Conservation (phyloP, 2,329 filamentous ascomycete species). For the Metarhizium rileyi region DNA sequence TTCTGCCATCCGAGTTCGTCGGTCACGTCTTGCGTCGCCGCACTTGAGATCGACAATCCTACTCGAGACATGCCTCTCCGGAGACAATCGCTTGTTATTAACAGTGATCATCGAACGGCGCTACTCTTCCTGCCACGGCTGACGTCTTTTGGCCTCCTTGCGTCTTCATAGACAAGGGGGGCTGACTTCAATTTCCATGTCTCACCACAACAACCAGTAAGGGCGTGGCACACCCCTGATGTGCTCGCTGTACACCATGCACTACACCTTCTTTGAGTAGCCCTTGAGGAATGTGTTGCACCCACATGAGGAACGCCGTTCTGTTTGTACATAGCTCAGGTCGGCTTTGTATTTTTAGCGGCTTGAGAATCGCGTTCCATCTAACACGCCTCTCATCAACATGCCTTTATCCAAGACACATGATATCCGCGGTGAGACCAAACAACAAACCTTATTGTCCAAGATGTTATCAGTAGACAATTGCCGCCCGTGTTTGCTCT, state of each 20-base stretch:
- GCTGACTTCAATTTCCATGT: neutral
- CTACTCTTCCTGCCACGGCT: neutral
- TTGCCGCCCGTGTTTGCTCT: neutral
- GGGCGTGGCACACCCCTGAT: neutral
- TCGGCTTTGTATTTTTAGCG: too few species aligned
- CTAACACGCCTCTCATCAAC: neutral
- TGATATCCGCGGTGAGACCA: neutral
- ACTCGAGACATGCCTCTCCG: neutral
- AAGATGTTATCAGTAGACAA: neutral
- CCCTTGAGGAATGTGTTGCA: neutral
- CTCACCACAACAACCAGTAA: neutral
- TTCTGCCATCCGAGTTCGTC: neutral
- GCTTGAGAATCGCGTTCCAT: too few species aligned
- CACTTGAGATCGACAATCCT: neutral
- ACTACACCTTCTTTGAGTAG: neutral
- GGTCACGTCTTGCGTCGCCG: neutral
- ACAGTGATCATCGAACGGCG: neutral
- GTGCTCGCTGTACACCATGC: neutral
- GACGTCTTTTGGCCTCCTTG: neutral
- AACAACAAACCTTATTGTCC: neutral
- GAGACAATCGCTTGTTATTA: neutral
- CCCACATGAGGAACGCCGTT: neutral
- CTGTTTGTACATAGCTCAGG: neutral
- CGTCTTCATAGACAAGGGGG: neutral
- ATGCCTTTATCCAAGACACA: neutral